phyloP scores from a whole-genome alignment of 2,329 filamentous ascomycete species.

The Epichloe scottii region DNA sequence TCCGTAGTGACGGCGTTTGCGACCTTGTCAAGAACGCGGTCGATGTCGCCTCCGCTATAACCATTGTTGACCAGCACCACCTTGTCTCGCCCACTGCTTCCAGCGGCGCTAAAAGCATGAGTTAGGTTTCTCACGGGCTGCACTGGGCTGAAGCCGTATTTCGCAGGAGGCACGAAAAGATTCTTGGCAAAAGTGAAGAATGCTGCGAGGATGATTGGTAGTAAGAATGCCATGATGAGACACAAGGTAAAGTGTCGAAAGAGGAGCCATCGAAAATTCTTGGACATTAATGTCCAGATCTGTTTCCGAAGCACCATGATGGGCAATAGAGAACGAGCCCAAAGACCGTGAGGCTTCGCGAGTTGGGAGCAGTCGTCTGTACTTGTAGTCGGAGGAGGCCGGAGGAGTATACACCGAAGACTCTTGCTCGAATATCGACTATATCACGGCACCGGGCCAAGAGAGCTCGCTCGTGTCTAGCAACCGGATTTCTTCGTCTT shows the following conservation, averaged over 20 bases:
- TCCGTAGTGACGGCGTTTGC: constrained; percentile 42
- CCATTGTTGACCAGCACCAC: constrained; percentile 73
- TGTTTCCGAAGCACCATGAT: constrained; percentile 43
- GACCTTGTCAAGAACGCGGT: constrained; percentile 53
- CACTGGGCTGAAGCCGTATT: constrained; percentile 57
- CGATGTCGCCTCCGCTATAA: constrained; percentile 55
- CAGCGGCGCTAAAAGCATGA: constrained; percentile 47
- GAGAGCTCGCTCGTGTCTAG: neutral
- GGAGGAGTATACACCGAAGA: too few relatives aligned
- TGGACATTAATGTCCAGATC: constrained; percentile 46
- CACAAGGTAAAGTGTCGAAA: constrained; percentile 40
- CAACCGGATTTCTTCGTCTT: neutral
- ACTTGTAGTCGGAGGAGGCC: too few relatives aligned
- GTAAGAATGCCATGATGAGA: constrained; percentile 42
- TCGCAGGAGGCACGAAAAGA: constrained; percentile 66
- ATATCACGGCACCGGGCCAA: neutral
- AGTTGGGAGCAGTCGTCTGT: neutral
- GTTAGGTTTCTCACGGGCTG: constrained; percentile 50
- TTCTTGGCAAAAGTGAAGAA: constrained; percentile 65
- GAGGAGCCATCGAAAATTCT: constrained; percentile 48
- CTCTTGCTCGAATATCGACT: neutral
- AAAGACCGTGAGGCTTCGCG: neutral
- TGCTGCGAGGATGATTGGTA: constrained; percentile 44
- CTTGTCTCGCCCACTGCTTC: constrained; percentile 46
- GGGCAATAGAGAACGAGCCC: neutral